A percentile compares a stretch with the other conserved stretches of the same genome.
phyloP scores from a whole-genome alignment of 2,329 filamentous ascomycete species.

The Pseudogymnoascus sp. region DNA sequence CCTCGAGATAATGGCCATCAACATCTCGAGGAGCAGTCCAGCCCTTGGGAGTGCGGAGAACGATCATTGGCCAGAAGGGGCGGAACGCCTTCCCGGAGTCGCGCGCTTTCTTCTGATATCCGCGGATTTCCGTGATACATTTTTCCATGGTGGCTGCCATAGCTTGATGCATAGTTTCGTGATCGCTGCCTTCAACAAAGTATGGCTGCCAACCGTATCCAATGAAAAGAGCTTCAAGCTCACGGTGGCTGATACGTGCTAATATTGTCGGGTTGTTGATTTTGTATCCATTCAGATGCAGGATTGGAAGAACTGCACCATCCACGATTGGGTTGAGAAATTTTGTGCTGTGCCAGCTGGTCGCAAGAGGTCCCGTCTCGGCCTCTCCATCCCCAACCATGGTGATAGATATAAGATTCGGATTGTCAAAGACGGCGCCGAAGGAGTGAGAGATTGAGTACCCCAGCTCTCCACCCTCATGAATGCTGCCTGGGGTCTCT shows the following conservation, averaged over 20 bases:
- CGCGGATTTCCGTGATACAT: conserved; percentile 60
- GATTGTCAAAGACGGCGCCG: conserved; percentile 67
- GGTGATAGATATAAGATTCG: conserved; percentile 63
- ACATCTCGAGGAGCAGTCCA: conserved; percentile 70
- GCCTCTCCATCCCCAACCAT: conserved; percentile 76
- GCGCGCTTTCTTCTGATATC: conserved; percentile 62
- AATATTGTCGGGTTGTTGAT: conserved; percentile 73
- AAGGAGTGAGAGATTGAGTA: conserved; percentile 75
- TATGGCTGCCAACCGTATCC: conserved; percentile 75
- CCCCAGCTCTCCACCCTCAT: conserved; percentile 75
- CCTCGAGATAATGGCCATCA: conserved; percentile 60
- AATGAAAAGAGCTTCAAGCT: conserved; percentile 59
- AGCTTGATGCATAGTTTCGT: conserved; percentile 70
- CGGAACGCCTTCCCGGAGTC: conserved; percentile 61
- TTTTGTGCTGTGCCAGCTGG: conserved; percentile 75
- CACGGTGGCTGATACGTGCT: conserved; percentile 64
- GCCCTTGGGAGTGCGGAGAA: conserved; percentile 69
- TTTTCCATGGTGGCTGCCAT: conserved; percentile 71
- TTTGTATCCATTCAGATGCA: conserved; percentile 78
- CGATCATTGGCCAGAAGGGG: conserved; percentile 70
- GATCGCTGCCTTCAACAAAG: conserved; percentile 68
- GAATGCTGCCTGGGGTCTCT: conserved; percentile 67
- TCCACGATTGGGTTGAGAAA: conserved; percentile 73
- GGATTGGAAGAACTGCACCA: conserved; percentile 66
- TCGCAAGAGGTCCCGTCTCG: conserved; percentile 72